Evolutionary conservation across 2,329 filamentous ascomycete genomes (phyloP).

Genomic region (Clonostachys rosea): DNA sequence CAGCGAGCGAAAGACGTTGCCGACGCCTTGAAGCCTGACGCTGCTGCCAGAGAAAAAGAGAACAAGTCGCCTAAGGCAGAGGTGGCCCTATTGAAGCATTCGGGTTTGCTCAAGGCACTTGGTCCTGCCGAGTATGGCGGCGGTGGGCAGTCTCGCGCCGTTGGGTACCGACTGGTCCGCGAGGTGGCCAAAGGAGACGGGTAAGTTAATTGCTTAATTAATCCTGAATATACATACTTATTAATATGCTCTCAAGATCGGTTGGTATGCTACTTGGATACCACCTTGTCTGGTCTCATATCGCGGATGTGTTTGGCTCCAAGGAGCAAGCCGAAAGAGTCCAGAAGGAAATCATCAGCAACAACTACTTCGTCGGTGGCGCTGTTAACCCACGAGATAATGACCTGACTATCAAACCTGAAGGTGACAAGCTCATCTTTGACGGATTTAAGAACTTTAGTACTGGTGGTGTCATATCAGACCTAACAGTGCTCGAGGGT

Average conservation of each 20-base stretch:
- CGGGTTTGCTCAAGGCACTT: slow-evolving; percentile 30
- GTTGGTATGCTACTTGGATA: slow-evolving; percentile 64
- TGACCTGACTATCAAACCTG: slow-evolving; percentile 50
- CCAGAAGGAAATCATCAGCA: slow-evolving; percentile 52
- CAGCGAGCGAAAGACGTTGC: slow-evolving; percentile 31
- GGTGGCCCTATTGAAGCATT: slow-evolving; percentile 31
- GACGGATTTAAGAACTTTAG: slow-evolving; percentile 63
- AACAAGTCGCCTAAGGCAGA: slow-evolving; percentile 34
- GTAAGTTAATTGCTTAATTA: slow-evolving; percentile 16
- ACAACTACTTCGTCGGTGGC: slow-evolving; percentile 63
- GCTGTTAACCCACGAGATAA: slow-evolving; percentile 63
- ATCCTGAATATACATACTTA: not conserved
- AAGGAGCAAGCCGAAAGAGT: slow-evolving; percentile 53
- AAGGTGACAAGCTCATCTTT: slow-evolving; percentile 52
- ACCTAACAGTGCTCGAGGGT: slow-evolving; percentile 62
- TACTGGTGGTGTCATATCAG: slow-evolving; percentile 62
- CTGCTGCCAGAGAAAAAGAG: slow-evolving; percentile 23
- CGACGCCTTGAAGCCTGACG: slow-evolving; percentile 23
- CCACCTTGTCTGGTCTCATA: slow-evolving; percentile 60
- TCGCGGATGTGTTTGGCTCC: slow-evolving; percentile 55
- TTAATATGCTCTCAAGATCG: slow-evolving; percentile 25
- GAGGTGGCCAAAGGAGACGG: slow-evolving; percentile 62
- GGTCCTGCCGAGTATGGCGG: slow-evolving; percentile 33
- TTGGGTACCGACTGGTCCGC: slow-evolving; percentile 54
- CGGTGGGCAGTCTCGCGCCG: slow-evolving; percentile 35